A percentile compares a stretch with the other conserved stretches of the same genome.
These are phyloP conservation scores for Phytopythium kandeliae DNA, from an alignment of 352 stramenopile species.

Conservation along the genomic window DNA sequence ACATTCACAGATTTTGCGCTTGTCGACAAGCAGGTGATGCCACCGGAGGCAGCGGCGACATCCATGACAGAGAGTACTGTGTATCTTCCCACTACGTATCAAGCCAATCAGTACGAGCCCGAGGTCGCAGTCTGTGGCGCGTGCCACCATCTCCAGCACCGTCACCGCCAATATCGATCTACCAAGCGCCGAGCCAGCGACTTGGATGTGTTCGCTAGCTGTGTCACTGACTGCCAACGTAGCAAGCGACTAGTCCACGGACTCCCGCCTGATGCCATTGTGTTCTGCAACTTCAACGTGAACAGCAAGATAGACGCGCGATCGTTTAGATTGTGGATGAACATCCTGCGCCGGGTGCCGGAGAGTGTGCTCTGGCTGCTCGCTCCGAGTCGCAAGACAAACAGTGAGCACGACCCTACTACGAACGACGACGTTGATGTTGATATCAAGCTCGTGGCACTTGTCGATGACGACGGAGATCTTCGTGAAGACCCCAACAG, in stretches of 20 bases:
- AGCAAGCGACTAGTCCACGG: conserved; percentile 15
- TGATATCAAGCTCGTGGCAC: not conserved
- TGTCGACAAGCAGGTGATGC: conserved; percentile 60
- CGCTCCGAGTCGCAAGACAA: conserved; percentile 6
- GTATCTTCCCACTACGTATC: conserved; percentile 89
- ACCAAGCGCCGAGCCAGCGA: not conserved
- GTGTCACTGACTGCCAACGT: conserved; percentile 11
- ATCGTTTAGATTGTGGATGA: conserved; percentile 87
- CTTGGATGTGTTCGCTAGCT: not conserved
- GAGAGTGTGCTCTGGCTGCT: conserved; percentile 88
- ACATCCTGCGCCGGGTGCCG: conserved; percentile 80
- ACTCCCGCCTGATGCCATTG: conserved; percentile 24
- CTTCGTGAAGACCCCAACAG: not conserved
- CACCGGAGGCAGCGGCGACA: conserved; percentile 33
- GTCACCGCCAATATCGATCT: not conserved
- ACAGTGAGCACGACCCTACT: no score
- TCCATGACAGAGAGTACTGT: conserved; percentile 81
- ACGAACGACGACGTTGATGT: conserved; percentile 8
- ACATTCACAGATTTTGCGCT: conserved; percentile 72
- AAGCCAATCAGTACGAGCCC: conserved; percentile 84
- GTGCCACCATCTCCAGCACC: not conserved
- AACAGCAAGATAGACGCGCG: conserved; percentile 92
- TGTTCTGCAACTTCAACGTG: conserved; percentile 93
- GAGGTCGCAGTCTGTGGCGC: conserved; percentile 22
- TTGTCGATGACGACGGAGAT: not conserved